Base-by-base conservation (phyloP, 2,329 filamentous ascomycete genomes). In the Rutstroemia sp. region DNA sequence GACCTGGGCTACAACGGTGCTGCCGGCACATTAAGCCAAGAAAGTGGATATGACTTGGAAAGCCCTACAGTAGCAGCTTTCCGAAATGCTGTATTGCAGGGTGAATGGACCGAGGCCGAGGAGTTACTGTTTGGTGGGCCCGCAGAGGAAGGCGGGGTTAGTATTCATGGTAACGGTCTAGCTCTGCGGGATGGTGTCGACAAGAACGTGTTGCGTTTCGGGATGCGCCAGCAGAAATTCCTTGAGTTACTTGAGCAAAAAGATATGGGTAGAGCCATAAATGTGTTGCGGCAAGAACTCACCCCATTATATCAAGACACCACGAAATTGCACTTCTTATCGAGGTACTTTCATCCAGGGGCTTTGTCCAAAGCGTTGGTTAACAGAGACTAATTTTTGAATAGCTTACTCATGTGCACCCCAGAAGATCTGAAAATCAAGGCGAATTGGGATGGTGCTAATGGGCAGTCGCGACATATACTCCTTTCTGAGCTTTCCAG, bases 171-270 rank as follows among this genome's bases (percentile, higher is more conserved):
- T 0, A 77, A 82, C 62, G 89, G 86, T 2, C 75, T 99, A 54
- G 81, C 90, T 16, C 78, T 97, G 53, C 82, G 86, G 16, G 82
- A 88, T 45, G 86, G 83, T 23, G 87, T 90, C 6, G 87, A 96
- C 65, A 80, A 80, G 57, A 83, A 86, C 63, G 78, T 87, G 52
- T 92, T 99, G 87, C 80, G 86, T 48, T 96, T 97, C 71, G 86
- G 85, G 76, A 77, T 99, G 66, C 82, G 92, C 61, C 88, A 95
- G 69, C 94, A 99, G 70, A 97, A 97, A 71, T 99, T 92, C 66
- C 77, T 99, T 30, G 94, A 99, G 73, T 75, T 96, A 8, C 75
- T 99, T 45, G 92, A 97, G 70, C 77, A 79, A 65, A 78, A 84
- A 63, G 85, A 96, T 65, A 81, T 89, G 8, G 79, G 79, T 14